These are phyloP conservation scores for Aspergillus egyptiacus DNA, from an alignment of 495 filamentous ascomycete genomes.

Conservation along the genomic window DNA sequence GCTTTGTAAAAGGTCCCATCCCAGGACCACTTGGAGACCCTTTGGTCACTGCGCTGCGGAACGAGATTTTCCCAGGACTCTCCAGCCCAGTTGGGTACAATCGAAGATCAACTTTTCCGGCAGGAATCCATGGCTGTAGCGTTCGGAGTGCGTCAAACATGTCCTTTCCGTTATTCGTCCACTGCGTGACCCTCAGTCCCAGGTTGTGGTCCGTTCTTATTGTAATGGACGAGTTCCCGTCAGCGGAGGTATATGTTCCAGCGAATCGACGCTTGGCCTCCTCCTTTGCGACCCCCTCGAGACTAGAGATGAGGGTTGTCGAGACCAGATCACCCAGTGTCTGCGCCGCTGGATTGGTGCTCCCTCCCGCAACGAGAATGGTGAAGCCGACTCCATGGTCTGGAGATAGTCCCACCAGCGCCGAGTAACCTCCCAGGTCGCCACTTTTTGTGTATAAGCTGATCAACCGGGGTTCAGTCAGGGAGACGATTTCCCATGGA, in stretches of 20 bases:
- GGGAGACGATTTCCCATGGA: conserved; percentile 51
- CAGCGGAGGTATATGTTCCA: conserved; percentile 29
- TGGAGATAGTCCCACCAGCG: conserved; percentile 40
- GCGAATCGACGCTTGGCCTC: conserved; percentile 32
- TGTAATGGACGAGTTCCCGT: conserved; percentile 37
- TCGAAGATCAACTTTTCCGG: conserved; percentile 26
- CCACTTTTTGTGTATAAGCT: conserved; percentile 55
- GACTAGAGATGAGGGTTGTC: conserved; percentile 33
- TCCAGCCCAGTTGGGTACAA: conserved; percentile 43
- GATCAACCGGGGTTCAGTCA: conserved; percentile 21
- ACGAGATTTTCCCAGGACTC: conserved; percentile 28
- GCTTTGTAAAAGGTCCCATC: too few species aligned
- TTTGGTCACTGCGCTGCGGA: conserved; percentile 38
- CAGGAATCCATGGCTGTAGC: conserved; percentile 1
- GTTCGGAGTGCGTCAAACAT: conserved; percentile 27
- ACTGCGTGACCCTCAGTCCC: conserved; percentile 34
- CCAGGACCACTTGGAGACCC: conserved; percentile 15
- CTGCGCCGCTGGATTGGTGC: conserved; percentile 13
- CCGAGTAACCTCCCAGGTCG: conserved; percentile 43
- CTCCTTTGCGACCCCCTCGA: conserved; percentile 41
- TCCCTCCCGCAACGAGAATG: conserved; percentile 38
- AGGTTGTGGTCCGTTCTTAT: conserved; percentile 38
- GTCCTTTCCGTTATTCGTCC: conserved; percentile 37
- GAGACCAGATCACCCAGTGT: conserved; percentile 30
- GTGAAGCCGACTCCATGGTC: conserved; percentile 51